Base-by-base conservation (phyloP, 2,329 filamentous ascomycete species). In the Diplocarpon mali region DNA sequence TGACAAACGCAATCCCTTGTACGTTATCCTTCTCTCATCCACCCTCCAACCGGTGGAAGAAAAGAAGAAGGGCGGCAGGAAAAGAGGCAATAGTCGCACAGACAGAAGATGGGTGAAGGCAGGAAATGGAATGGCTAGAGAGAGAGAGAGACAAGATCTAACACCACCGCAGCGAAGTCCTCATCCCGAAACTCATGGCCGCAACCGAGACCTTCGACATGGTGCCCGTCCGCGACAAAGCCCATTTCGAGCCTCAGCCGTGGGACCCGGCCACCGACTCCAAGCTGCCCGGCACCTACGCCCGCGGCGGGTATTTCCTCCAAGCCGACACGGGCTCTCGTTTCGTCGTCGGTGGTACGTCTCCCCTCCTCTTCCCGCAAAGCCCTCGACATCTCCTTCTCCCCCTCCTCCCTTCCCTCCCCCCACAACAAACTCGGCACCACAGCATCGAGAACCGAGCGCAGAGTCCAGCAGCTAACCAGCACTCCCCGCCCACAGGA, bases 141-240 rank as follows among this genome's bases (percentile, higher is more conserved):
- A 24, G 7, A 24, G 20, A 24, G 7, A 24, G 7, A 24, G 20
- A 24, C 20, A 3, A 24, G 3, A 10, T n/a, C 30, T 32, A 32
- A 32, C 30, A 12, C 30, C n/a, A 12, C 30, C 9, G 3, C 11
- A 32, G 30, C 14, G 29, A 40, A 31, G 58, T 71, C 0, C 54
- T 77, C 28, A 68, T 76, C 17, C 71, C 71, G 13, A 76, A 73
- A 55, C 62, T 78, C 24, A 75, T 73, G 63, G 68, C 69, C 0
- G 75, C 73, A 7, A 69, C 69, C 9, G 70, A 73, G 35, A 64
- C 69, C 12, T 77, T 72, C 54, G 75, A 78, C 51, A 72, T 78
- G 42, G 62, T 75, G 2, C 74, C 73, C 40, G 65, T 66, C 38
- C 66, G 67, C 4, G 63, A 73, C 41, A 70, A 73, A 49, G 46